Evolutionary conservation across 164 flowering plant genomes (phyloP), one percentile per base, ranked within the genome.

Genomic region (Stephania cephalantha): DNA sequence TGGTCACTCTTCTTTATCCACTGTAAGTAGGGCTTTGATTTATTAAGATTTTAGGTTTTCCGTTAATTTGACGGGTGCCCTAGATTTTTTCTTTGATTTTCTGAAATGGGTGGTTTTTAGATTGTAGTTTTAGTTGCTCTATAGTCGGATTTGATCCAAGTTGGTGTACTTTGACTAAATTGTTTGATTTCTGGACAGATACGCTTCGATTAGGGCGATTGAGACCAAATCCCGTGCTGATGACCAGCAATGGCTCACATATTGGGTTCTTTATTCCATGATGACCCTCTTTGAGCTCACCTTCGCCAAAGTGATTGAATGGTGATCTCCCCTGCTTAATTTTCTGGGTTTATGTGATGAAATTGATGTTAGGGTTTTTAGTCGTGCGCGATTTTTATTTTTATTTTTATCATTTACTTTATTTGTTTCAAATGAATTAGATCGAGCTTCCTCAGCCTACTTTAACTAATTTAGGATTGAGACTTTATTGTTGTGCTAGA

Each of bases 171-270:
- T 12, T 58, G 22, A 29, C 25, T 65, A 31, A 9, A n/a, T 29
- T 46, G 12, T 66, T 44, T 53, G 22, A 18, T 18, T 74, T 71
- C 1, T 78, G 61, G 44, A 45, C 85, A 93, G 98, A 64, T 93
- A 92, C 83, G 94, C 94, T 50, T 94, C 98, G 50, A 76, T 94
- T 55, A 86, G 85, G 77, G 98, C 97, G 45, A 92, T 94, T 73
- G 98, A 94, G 84, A 88, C 87, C 8, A 87, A 84, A 74, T 90
- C 96, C 18, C 86, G 76, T 44, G 72, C 70, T 4, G 97, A 94
- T 75, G 94, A 92, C 83, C 91, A 81, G 74, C 98, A 94, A 73
- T 94, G 97, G 98, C 93, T 94, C 15, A 94, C 92, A 5, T 58
- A 73, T 48, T 73, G 78, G 74, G 69, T 66, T 71, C 70, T 76